Evolutionary conservation across 78 protist species (phyloP).

Genomic region (Dictyostelium intermedium): DNA sequence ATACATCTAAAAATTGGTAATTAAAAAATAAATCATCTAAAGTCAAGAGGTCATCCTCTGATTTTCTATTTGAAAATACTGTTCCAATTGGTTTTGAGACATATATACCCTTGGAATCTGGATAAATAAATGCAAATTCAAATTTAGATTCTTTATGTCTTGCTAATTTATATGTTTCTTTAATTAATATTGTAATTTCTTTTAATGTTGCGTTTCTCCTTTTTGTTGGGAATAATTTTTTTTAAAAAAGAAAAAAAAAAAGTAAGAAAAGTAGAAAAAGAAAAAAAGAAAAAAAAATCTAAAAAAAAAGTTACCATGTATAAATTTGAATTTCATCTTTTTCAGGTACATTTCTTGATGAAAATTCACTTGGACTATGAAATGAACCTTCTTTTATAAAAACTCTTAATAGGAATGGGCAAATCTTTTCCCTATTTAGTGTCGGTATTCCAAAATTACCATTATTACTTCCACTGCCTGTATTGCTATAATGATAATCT

Average conservation of each 20-base stretch:
- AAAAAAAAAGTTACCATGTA: constrained; percentile 4
- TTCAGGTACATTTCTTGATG: constrained; percentile 37
- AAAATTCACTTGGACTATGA: constrained; percentile 18
- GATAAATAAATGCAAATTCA: constrained; percentile 15
- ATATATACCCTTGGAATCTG: constrained; percentile 4
- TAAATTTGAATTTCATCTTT: constrained; percentile 45
- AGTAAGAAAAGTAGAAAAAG: no score
- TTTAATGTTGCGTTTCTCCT: constrained; percentile 45
- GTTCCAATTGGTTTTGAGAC: not conserved
- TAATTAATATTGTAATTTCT: constrained; percentile 40
- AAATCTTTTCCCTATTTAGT: constrained; percentile 4
- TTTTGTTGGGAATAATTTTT: no score
- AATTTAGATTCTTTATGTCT: constrained; percentile 27
- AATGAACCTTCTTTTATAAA: constrained; percentile 27
- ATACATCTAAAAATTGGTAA: constrained; percentile 33
- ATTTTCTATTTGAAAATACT: not conserved
- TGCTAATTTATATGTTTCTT: constrained; percentile 38
- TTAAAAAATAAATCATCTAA: not conserved
- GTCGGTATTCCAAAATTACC: not conserved
- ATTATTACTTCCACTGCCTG: not conserved
- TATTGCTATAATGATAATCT: not conserved
- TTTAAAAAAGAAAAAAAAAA: not conserved
- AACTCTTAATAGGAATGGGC: constrained; percentile 43
- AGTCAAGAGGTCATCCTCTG: constrained; percentile 24
- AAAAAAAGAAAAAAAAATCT: not conserved